Evolutionary conservation across 345 rosid species (phyloP).

Genomic region (Syzygium aqueum): DNA sequence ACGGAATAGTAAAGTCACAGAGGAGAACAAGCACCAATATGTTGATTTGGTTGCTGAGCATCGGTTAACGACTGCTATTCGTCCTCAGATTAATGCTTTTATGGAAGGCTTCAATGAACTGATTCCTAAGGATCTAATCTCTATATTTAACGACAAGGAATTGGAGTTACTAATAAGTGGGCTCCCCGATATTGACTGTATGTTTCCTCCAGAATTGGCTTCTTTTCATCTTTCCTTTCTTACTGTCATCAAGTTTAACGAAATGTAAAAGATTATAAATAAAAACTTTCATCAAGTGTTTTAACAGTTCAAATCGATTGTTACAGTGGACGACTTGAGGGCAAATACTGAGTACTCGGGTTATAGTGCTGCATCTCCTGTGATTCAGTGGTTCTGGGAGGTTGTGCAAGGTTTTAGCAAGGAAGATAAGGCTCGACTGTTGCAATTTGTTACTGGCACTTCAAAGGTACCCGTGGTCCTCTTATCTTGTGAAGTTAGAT

Average conservation of each 20-base stretch:
- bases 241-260: background rate
- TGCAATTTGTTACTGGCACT: slow-evolving; percentile 97
- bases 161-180: slow-evolving; percentile 88
- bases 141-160: slow-evolving; percentile 92
- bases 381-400: slow-evolving; percentile 99
- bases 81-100: slow-evolving; percentile 93
- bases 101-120: slow-evolving; percentile 82
- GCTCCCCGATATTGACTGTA: slow-evolving; percentile 93
- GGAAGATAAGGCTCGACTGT: slow-evolving; percentile 93
- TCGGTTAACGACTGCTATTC: slow-evolving; percentile 93
- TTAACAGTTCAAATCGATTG: background rate
- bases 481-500: background rate
- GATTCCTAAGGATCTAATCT: slow-evolving; percentile 64
- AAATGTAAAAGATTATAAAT: background rate
- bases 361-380: slow-evolving; percentile 83
- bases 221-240: background rate
- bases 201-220: slow-evolving; percentile 14
- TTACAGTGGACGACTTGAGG: slow-evolving; percentile 90
- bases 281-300: background rate
- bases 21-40: slow-evolving; percentile 91
- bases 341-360: slow-evolving; percentile 90
- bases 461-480: slow-evolving; percentile 49
- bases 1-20: slow-evolving; percentile 79
- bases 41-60: slow-evolving; percentile 87
- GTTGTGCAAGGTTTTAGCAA: slow-evolving; percentile 92